phyloP scores from a whole-genome alignment of 768 basidiomycete species.

The Pulveroboletus sp. region DNA sequence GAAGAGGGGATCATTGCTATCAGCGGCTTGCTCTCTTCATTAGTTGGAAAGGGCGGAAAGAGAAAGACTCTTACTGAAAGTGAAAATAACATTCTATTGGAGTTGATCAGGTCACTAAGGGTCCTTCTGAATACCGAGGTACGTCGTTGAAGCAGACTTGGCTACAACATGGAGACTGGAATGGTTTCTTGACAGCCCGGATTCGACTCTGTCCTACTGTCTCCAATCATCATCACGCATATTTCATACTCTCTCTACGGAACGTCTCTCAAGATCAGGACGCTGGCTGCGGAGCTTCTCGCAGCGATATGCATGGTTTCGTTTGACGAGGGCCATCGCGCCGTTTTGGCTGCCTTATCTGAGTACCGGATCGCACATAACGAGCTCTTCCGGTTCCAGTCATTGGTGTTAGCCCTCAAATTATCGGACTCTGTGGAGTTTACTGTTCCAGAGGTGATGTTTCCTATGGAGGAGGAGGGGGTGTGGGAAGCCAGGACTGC shows the following conservation, averaged over 20 bases:
- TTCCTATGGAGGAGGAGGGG: slow-evolving; percentile 56
- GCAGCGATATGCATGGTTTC: slow-evolving; percentile 81
- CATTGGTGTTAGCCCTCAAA: slow-evolving; percentile 59
- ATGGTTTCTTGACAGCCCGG: slow-evolving; percentile 48
- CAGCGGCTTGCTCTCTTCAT: slow-evolving; percentile 47
- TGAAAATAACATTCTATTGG: slow-evolving; percentile 64
- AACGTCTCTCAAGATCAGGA: slow-evolving; percentile 63
- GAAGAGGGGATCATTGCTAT: slow-evolving; percentile 66
- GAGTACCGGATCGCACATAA: slow-evolving; percentile 70
- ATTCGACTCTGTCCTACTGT: slow-evolving; percentile 60
- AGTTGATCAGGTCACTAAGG: slow-evolving; percentile 74
- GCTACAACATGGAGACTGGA: background rate
- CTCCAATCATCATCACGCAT: slow-evolving; percentile 62
- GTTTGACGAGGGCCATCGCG: slow-evolving; percentile 61
- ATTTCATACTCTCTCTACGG: slow-evolving; percentile 67
- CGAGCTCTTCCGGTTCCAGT: slow-evolving; percentile 78
- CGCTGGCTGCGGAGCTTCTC: slow-evolving; percentile 69
- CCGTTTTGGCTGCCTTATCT: slow-evolving; percentile 72
- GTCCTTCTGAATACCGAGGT: slow-evolving; percentile 85
- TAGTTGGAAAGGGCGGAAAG: slow-evolving; percentile 69
- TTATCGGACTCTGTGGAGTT: slow-evolving; percentile 42
- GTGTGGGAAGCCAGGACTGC: slow-evolving; percentile 80
- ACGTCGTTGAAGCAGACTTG: slow-evolving; percentile 7
- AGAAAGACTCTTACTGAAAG: slow-evolving; percentile 54
- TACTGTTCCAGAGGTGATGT: slow-evolving; percentile 29